Evolutionary conservation across 2,329 filamentous ascomycete species (phyloP), one percentile per base, ranked within the genome.

Genomic region (Penicillium sp.): DNA sequence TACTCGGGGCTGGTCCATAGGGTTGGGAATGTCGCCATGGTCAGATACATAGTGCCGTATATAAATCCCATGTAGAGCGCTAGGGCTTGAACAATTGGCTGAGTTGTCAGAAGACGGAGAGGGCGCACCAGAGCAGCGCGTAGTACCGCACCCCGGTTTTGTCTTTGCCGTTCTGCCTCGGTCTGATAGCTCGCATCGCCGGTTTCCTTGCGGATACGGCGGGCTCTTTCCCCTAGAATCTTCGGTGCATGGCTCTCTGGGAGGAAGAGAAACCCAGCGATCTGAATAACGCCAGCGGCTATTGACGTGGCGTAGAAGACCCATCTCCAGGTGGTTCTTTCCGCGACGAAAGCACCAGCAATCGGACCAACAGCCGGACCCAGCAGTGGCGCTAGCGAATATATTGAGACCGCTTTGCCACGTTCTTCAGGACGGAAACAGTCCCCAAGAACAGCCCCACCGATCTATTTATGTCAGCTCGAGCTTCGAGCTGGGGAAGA

Each of bases 21-120:
- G 10, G 13, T 18, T 6, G 30, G 21, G n/a, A 35, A 41, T 5
- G 30, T 30, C 3, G 87, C 87, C 25, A 97, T 71, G 0, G 86
- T 91, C 47, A 94, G 77, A 63, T 98, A 98, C 67, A 94, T 80
- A 30, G 97, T 74, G 0, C 39, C 33, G 17, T 21, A 33, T 3
- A 36, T 7, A 21, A 19, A 42, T 2, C 19, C 33, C 13, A 31
- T 13, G 17, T 33, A 39, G 7, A 39, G 8, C 10, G 36, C 30
- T 6, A 39, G 15, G 10, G 26, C 17, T 19, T 39, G 54, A 11
- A 32, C 27, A 17, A 23, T 25, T 4, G 32, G 32, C 20, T 35
- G 32, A 16, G 29, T 32, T 18, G 13, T n/a, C 15, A 32, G 16
- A 8, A 32, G 13, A 16, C 13, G 13, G 7, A 16, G 7, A 8